Evolutionary conservation across 345 rosid genomes (phyloP).

Genomic region (Acer negundo): DNA sequence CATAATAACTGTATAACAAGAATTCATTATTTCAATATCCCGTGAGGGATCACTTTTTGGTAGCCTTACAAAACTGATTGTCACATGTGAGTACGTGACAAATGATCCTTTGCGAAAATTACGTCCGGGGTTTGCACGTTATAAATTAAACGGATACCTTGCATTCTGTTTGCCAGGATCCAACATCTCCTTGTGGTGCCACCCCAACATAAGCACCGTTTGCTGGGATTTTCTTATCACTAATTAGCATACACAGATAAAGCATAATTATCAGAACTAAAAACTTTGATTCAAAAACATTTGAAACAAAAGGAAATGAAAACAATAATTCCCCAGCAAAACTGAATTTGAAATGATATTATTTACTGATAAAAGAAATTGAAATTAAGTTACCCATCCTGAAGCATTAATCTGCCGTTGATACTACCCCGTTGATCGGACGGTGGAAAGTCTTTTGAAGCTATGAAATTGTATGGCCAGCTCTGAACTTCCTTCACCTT

Average conservation of each 20-base stretch:
- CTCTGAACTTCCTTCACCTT: conserved; percentile 48
- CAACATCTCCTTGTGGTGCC: conserved; percentile 79
- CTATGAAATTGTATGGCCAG: conserved; percentile 83
- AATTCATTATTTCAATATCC: too few relatives aligned
- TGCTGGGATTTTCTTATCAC: conserved; percentile 40
- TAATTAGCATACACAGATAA: conserved; percentile 31
- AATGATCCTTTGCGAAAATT: too few relatives aligned
- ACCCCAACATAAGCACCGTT: conserved; percentile 79
- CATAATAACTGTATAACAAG: background rate
- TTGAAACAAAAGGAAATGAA: too few relatives aligned
- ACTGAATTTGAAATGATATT: background rate
- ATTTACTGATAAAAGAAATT: background rate
- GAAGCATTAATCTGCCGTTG: conserved; percentile 60
- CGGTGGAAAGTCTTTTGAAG: conserved; percentile 64
- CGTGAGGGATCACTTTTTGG: too few relatives aligned
- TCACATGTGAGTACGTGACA: too few relatives aligned
- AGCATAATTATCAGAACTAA: too few relatives aligned
- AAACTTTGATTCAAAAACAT: background rate
- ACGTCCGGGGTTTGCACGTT: too few relatives aligned
- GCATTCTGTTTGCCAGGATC: conserved; percentile 91
- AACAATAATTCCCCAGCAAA: too few relatives aligned
- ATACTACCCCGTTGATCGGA: conserved; percentile 58
- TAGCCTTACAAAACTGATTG: too few relatives aligned
- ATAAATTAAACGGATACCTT: conserved; percentile 40
- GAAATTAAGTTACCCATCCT: conserved; percentile 51